A percentile compares a stretch with the other conserved stretches of the same genome.
Evolutionary conservation across 306 rosid genomes (phyloP).

Genomic region (Parietaria judaica): DNA sequence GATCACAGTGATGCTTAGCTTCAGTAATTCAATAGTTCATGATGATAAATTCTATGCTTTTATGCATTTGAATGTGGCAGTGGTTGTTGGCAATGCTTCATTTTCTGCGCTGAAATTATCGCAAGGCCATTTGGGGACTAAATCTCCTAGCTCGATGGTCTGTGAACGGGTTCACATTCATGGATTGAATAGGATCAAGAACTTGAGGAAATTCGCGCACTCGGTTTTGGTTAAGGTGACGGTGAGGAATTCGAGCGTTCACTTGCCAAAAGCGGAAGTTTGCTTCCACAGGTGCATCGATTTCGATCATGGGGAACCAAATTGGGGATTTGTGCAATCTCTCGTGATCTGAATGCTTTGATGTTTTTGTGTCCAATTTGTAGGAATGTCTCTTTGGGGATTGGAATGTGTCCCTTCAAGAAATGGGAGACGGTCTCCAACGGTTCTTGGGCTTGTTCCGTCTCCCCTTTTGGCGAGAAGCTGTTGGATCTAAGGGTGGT

Average conservation of each 20-base stretch:
- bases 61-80: slow-evolving; percentile 29
- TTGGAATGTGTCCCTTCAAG: slow-evolving; percentile 71
- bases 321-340: neutral
- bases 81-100: slow-evolving; percentile 21
- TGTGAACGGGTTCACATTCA: slow-evolving; percentile 58
- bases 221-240: slow-evolving; percentile 55
- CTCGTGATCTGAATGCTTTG: neutral
- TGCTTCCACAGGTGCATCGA: slow-evolving; percentile 80
- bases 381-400: slow-evolving; percentile 61
- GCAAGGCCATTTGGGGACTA: slow-evolving; percentile 37
- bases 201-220: slow-evolving; percentile 52
- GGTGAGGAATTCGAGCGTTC: slow-evolving; percentile 29
- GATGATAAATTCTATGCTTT: neutral
- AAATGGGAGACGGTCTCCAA: slow-evolving; percentile 77
- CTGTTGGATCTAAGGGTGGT: slow-evolving; percentile 55
- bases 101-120: slow-evolving; percentile 43
- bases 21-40: no score
- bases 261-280: slow-evolving; percentile 43
- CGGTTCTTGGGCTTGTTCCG: slow-evolving; percentile 58
- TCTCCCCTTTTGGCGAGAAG: slow-evolving; percentile 80
- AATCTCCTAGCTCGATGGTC: slow-evolving; percentile 40
- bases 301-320: neutral
- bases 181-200: slow-evolving; percentile 56
- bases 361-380: slow-evolving; percentile 8
- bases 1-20: no score